Base-by-base conservation (phyloP, 208 protist species). In the Acanthamoeba quina region DNA sequence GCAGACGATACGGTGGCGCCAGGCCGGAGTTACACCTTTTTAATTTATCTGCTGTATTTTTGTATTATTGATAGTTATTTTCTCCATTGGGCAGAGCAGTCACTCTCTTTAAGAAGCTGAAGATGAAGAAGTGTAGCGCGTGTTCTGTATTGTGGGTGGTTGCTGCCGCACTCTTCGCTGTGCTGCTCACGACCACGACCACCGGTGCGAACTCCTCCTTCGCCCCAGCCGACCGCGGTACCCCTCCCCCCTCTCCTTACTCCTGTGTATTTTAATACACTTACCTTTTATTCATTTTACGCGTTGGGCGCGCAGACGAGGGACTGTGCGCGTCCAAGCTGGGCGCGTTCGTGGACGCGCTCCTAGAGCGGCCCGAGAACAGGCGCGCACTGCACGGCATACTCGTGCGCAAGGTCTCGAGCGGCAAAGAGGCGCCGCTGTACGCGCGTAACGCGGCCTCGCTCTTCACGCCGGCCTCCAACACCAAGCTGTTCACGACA, bases 401-500 rank as follows among this genome's bases (percentile, higher is more conserved):
- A 1, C 34, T 80, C 24, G 70, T 80, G 70, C 37, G 37, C 70
- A 80, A 80, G 70, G 70, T 68, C 11, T 60, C 66, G 3, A 49
- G 41, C 70, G 15, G 24, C 5, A 80, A 49, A 5, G 70, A 11
- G 2, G n/a, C 70, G 37, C 70, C 70, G 15, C 34, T 80, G 70
- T 80, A 80, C 37, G 31, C 70, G 41, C 70, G 6, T 37, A 80
- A 80, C 15, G 31, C 29, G 34, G 70, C 70, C 10, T 80, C 70
- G 37, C 70, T 5, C 70, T 80, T 80, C 70, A 80, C 70, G 15
- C 70, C 70, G 70, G 70, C 70, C 31, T 80, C 70, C 70, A 80
- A 80, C 70, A 80, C 70, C 24, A 80, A 80, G 70, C 37, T 80
- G 70, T 80, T 80, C 70, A 52, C 70, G 37, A 31, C 70, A 2